Evolutionary conservation across 2,329 filamentous ascomycete genomes (phyloP).

Genomic region (Teratosphaeria viscida): DNA sequence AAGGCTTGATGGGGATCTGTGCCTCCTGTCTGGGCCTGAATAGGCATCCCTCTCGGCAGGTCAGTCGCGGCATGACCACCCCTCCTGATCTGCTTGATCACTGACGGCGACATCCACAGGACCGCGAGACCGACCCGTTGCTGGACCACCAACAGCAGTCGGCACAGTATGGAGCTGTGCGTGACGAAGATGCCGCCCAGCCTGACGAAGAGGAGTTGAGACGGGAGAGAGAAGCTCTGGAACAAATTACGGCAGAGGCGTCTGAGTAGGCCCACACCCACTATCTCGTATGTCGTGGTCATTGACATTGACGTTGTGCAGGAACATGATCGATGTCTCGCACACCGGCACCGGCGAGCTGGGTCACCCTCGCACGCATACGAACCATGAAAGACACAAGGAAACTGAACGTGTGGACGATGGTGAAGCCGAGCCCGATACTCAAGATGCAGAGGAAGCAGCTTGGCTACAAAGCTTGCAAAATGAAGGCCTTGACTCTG

Average conservation of each 20-base stretch:
- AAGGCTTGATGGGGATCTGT: constrained; percentile 37
- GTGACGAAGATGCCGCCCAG: constrained; percentile 26
- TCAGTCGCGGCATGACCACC: constrained; percentile 18
- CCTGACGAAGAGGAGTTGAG: constrained; percentile 40
- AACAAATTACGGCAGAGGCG: constrained; percentile 40
- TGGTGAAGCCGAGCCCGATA: constrained; percentile 4
- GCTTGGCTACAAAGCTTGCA: constrained; percentile 24
- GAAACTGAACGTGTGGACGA: constrained; percentile 1
- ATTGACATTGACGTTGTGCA: constrained; percentile 12
- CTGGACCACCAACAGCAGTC: constrained; percentile 32
- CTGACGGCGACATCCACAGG: constrained; percentile 20
- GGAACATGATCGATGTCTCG: constrained; percentile 41
- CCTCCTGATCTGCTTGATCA: background rate
- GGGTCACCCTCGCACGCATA: constrained; percentile 10
- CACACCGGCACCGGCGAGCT: constrained; percentile 31
- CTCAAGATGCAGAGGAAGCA: constrained; percentile 18
- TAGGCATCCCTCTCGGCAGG: constrained; percentile 35
- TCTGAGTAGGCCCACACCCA: constrained; percentile 31
- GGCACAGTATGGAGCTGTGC: constrained; percentile 35
- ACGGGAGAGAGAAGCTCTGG: constrained; percentile 37
- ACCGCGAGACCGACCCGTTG: constrained; percentile 36
- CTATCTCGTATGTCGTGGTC: constrained; percentile 1
- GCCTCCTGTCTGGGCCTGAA: constrained; percentile 38
- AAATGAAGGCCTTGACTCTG: constrained; percentile 11
- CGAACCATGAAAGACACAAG: constrained; percentile 6